Percentiles rank a stretch among this genome's conserved stretches.
Evolutionary conservation across 2,329 filamentous ascomycete species (phyloP).

Genomic region (Aurifilum marmelostoma): DNA sequence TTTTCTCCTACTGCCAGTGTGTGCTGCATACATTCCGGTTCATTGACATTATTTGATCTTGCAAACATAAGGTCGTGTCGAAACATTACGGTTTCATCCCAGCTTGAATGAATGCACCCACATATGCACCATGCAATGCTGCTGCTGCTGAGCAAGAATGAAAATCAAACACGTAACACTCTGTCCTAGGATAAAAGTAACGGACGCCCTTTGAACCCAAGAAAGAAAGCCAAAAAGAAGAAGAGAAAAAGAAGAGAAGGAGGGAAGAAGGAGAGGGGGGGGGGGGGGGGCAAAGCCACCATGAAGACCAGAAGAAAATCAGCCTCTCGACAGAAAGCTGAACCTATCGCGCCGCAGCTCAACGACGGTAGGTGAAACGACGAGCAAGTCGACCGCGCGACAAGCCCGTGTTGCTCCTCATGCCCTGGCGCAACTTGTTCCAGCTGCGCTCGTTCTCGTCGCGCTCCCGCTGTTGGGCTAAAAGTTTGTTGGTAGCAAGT

Average conservation of each 20-base stretch:
- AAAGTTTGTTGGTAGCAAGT: conserved; percentile 25
- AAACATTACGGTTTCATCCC: background rate
- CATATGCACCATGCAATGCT: background rate
- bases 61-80: background rate
- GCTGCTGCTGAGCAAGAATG: background rate
- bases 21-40: background rate
- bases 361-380: conserved; percentile 23
- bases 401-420: conserved; percentile 17
- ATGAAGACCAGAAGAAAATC: background rate
- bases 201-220: background rate
- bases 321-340: too few relatives aligned
- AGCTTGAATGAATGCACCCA: background rate
- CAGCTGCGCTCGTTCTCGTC: conserved; percentile 56
- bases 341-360: background rate
- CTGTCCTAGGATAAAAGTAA: background rate
- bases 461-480: conserved; percentile 55
- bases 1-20: background rate
- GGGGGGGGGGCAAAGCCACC: too few relatives aligned
- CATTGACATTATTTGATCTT: background rate
- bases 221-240: background rate
- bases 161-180: background rate
- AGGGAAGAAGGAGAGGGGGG: too few relatives aligned
- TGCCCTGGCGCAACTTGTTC: conserved; percentile 36
- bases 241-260: background rate
- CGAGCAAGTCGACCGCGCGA: conserved; percentile 26